Percentiles rank a stretch among this genome's conserved stretches.
These are phyloP conservation scores for Gryganskiella cystojenkinii DNA, from an alignment of 192 early-diverging fungal genomes.

Conservation along the genomic window DNA sequence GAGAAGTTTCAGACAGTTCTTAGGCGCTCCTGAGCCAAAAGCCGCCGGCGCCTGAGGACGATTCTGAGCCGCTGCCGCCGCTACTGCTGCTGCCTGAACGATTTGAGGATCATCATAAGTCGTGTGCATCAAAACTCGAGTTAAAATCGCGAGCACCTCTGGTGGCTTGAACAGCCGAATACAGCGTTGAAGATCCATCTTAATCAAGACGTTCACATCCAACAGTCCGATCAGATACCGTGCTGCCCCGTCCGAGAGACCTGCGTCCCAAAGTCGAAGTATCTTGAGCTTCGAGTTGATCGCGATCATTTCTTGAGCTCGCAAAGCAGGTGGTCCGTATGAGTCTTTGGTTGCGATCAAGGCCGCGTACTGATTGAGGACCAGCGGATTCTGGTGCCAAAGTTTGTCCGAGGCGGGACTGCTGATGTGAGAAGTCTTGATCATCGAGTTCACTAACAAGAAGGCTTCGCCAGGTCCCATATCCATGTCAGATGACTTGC, in stretches of 20 bases:
- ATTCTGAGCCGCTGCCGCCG: too few relatives aligned
- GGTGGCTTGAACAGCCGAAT: conserved; percentile 34
- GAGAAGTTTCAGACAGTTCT: conserved; percentile 17
- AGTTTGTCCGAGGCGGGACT: conserved; percentile 11
- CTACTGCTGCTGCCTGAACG: not conserved
- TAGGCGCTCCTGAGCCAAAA: conserved; percentile 4
- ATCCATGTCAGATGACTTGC: conserved; percentile 5
- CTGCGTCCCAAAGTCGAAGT: conserved; percentile 24
- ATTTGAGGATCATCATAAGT: conserved; percentile 1
- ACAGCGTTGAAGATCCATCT: conserved; percentile 28
- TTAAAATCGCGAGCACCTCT: conserved; percentile 23
- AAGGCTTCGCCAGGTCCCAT: conserved; percentile 25
- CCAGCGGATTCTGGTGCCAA: conserved; percentile 20
- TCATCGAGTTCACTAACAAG: conserved; percentile 35
- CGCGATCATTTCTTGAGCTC: conserved; percentile 16
- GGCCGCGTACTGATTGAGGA: not conserved
- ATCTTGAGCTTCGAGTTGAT: conserved; percentile 33
- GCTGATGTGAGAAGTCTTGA: conserved; percentile 7
- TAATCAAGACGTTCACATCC: conserved; percentile 25
- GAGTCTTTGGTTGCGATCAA: conserved; percentile 25
- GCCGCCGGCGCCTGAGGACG: conserved; percentile 10
- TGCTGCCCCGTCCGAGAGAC: conserved; percentile 25
- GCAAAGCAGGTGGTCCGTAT: not conserved
- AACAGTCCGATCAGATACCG: conserved; percentile 18
- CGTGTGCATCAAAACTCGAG: conserved; percentile 14